Evolutionary conservation across 2,329 filamentous ascomycete species (phyloP).

Genomic region (Fusarium praegraminearum): DNA sequence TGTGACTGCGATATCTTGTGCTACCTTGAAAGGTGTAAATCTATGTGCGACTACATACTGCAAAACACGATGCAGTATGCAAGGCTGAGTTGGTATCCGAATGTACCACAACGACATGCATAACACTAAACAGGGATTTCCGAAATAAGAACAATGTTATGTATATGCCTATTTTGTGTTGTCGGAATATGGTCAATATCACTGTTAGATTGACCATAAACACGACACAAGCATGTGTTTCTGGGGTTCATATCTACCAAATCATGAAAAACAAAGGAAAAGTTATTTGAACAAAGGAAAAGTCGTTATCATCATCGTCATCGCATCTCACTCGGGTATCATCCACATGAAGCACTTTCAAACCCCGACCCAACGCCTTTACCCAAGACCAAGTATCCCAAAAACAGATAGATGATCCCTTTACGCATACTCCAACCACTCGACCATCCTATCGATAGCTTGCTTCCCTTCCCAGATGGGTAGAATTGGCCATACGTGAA

Average conservation of each 20-base stretch:
- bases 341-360: constrained; percentile 16
- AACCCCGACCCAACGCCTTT: constrained; percentile 26
- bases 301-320: constrained; percentile 13
- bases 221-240: not conserved
- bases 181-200: not conserved
- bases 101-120: constrained; percentile 1
- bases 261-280: not conserved
- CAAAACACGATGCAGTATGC: not conserved
- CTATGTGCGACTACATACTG: not conserved
- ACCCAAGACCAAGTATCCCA: constrained; percentile 8
- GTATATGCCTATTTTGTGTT: not conserved
- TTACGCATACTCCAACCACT: constrained; percentile 42
- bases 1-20: not conserved
- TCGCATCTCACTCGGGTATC: constrained; percentile 26
- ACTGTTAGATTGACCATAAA: not conserved
- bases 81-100: constrained; percentile 13
- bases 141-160: not conserved
- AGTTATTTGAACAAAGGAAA: not conserved
- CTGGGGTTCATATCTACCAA: not conserved
- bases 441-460: constrained; percentile 46
- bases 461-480: constrained; percentile 47
- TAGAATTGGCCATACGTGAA: constrained; percentile 52
- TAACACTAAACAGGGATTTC: not conserved
- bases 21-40: not conserved
- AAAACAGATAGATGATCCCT: constrained; percentile 2